Conservation (phyloP, 2,329 filamentous ascomycete species). For the Colletotrichum karsti region DNA sequence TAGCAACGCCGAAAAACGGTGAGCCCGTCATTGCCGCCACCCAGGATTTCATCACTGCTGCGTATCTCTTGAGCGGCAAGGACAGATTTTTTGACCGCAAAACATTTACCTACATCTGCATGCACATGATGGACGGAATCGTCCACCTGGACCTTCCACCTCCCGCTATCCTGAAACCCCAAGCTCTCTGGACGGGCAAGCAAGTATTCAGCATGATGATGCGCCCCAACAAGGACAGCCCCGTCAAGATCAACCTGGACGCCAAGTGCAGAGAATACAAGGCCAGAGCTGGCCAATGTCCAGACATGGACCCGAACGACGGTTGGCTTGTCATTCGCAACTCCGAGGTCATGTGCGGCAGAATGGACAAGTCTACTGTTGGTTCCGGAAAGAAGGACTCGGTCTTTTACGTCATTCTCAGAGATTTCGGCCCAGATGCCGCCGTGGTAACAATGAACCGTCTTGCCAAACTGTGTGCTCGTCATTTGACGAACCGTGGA, state of each 20-base stretch:
- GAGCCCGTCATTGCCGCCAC: slow-evolving; percentile 99
- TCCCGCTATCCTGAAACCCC: slow-evolving; percentile 85
- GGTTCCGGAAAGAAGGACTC: slow-evolving; percentile 97
- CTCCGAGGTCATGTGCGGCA: slow-evolving; percentile 95
- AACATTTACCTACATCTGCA: slow-evolving; percentile 88
- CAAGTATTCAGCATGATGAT: slow-evolving; percentile 93
- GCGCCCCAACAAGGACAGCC: slow-evolving; percentile 85
- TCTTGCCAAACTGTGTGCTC: slow-evolving; percentile 87
- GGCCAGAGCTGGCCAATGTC: slow-evolving; percentile 61
- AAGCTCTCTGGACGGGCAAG: slow-evolving; percentile 94
- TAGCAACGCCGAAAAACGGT: slow-evolving; percentile 96
- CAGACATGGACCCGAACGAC: slow-evolving; percentile 86
- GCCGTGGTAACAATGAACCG: slow-evolving; percentile 94
- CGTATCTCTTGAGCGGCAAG: slow-evolving; percentile 90
- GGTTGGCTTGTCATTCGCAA: slow-evolving; percentile 93
- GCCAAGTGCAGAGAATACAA: slow-evolving; percentile 88
- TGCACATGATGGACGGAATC: slow-evolving; percentile 89
- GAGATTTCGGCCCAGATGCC: slow-evolving; percentile 91
- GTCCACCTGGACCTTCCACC: slow-evolving; percentile 85
- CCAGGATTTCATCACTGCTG: slow-evolving; percentile 97
- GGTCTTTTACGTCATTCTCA: slow-evolving; percentile 94
- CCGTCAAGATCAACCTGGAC: slow-evolving; percentile 89
- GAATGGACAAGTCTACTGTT: slow-evolving; percentile 98
- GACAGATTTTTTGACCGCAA: slow-evolving; percentile 92
- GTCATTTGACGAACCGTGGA: slow-evolving; percentile 87